These are phyloP conservation scores for Santalum album DNA, from an alignment of 164 flowering plant species.

Conservation along the genomic window DNA sequence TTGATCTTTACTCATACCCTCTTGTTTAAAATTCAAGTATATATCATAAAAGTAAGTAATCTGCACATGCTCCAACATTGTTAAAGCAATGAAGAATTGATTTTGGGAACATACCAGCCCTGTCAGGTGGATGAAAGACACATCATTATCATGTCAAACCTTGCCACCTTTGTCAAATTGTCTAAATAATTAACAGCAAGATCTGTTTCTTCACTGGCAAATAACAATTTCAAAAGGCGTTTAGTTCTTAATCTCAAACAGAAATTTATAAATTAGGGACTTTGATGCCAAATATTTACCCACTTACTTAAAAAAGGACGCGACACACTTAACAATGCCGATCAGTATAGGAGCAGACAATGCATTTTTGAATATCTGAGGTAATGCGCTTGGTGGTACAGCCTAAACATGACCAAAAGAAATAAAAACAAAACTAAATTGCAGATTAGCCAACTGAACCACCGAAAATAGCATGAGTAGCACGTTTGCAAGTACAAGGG, in stretches of 20 bases:
- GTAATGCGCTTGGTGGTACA: constrained; percentile 54
- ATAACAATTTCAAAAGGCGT: neutral
- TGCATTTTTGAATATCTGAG: constrained; percentile 75
- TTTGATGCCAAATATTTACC: neutral
- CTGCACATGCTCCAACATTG: neutral
- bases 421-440: constrained; percentile 1
- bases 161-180: constrained; percentile 57
- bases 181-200: constrained; percentile 56
- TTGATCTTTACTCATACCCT: too few relatives aligned
- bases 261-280: neutral
- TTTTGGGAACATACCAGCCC: constrained; percentile 41
- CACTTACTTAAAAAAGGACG: constrained; percentile 71
- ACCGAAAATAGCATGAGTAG: neutral
- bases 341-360: constrained; percentile 64
- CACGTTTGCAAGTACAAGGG: too few relatives aligned
- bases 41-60: neutral
- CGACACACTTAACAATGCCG: constrained; percentile 66
- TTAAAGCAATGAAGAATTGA: neutral
- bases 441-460: neutral
- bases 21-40: too few relatives aligned
- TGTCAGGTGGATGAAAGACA: constrained; percentile 65
- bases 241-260: neutral
- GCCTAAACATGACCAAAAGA: constrained; percentile 27
- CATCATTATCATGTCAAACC: constrained; percentile 82
- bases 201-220: constrained; percentile 67